Base-by-base conservation (phyloP, 2,329 filamentous ascomycete species). In the Trichoderma afroharzianum region DNA sequence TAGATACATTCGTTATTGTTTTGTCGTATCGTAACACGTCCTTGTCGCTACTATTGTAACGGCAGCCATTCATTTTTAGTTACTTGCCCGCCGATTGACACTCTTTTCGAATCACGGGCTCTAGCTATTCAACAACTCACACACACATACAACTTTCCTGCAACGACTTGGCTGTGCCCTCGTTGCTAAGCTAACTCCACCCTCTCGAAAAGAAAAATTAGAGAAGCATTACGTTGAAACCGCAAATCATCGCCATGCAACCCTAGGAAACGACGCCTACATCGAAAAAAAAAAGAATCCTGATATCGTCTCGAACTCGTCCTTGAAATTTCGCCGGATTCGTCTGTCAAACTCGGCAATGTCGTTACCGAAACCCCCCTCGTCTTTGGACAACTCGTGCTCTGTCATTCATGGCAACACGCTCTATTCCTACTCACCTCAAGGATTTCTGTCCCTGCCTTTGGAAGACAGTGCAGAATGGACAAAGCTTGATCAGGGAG, bases 391-490 rank as follows among this genome's bases (percentile, higher is more conserved):
- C 80, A 90, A 91, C 81, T 90, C 93, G 77, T 98, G 95, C 82
- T 94, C 94, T 71, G 89, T 92, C 78, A 87, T 98, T 73, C 86
- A 93, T 83, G 86, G 94, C 79, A 91, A 94, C 80, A 94, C 90
- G 14, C 88, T 98, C 68, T 98, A 97, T 83, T 90, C 92, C 59
- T 97, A 93, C 80, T 93, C 93, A 6, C 82, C 89, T 9, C 82
- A 88, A 61, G 92, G 90, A 32, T 95, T 98, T 76, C 88, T 94
- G 79, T 92, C 92, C 9, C 82, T 98, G 74, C 81, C 86, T 14
- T 82, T 98, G 74, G 82, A 88, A 74, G 81, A 90, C 74, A 92
- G 92, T 64, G 92, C 90, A 63, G 82, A 88, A 82, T 98, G 95
- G 95, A 83, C 87, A 74, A 79, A 85, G 75, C 80, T 96, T 75